Base-by-base conservation (phyloP, 257 asterid genomes). In the Solanum paucissectum region DNA sequence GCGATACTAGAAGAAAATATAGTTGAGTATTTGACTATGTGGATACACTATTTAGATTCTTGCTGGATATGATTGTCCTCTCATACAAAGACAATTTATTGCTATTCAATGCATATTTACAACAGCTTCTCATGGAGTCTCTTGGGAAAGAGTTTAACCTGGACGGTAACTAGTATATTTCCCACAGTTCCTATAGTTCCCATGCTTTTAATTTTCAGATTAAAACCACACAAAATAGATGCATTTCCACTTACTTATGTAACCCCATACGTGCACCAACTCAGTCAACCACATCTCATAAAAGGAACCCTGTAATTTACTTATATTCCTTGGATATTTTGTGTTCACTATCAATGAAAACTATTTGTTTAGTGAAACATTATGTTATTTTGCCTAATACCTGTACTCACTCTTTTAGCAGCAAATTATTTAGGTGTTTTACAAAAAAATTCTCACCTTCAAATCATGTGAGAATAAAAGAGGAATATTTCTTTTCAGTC, bases 81-180 rank as follows among this genome's bases (percentile, higher is more conserved):
- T 99, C 99, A 46, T 97, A 97, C 93, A 97, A 97, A 95, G 99
- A 96, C 90, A 97, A 99, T 90, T 91, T 97, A 36, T 91, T 97
- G 87, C 91, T 97, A 92, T 96, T 97, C 88, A 97, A 99, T 93
- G 94, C 99, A 87, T 97, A 97, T 88, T 90, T 97, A 89, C 99
- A 97, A 92, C 99, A 97, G 92, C 95, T 97, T 90, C 99, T 97
- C 90, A 96, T 97, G 99, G 99, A 97, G 93, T 96, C 99, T 81
- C 96, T 96, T 44, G 99, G 99, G 49, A 97, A 97, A 91, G 99
- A 97, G 92, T 96, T 96, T 91, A 99, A 97, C 92, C 96, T 96
- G 74, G 95, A 96, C 88, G 99, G 99, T 64, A 96, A 96, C 89
- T 92, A 98, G 99, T 96, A 92, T 87, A 92, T 88, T 90, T 21